Conservation (phyloP, 2,329 filamentous ascomycete genomes). For the Bipolaris gigantea region DNA sequence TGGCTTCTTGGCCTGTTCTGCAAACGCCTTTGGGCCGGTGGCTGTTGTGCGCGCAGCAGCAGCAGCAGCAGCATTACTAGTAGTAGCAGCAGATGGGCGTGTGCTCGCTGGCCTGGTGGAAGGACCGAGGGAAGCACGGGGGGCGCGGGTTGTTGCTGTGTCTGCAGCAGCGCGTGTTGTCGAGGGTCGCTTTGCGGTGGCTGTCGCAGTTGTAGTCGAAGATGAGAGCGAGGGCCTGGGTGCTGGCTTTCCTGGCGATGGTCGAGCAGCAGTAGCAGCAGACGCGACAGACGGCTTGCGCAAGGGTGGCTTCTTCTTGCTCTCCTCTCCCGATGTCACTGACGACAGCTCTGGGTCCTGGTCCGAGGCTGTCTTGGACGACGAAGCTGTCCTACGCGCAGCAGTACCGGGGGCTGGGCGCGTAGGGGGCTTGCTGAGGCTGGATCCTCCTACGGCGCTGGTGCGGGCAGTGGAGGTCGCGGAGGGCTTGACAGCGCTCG, state of each 20-base stretch:
- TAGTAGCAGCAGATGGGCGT: conserved; percentile 29
- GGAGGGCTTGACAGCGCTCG: conserved; percentile 33
- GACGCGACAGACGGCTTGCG: conserved; percentile 31
- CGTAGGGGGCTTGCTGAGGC: conserved; percentile 43
- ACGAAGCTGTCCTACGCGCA: conserved; percentile 26
- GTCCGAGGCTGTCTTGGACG: conserved; percentile 30
- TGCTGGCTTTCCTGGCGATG: conserved; percentile 31
- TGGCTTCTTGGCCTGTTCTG: conserved; percentile 36
- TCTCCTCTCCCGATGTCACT: conserved; percentile 43
- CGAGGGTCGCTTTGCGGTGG: conserved; percentile 35
- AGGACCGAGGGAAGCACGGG: conserved; percentile 35
- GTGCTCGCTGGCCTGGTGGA: conserved; percentile 27
- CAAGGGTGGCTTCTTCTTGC: conserved; percentile 32
- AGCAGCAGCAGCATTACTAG: conserved; percentile 19
- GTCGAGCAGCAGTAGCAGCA: conserved; percentile 21
- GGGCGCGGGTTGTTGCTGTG: conserved; percentile 25
- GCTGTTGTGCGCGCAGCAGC: conserved; percentile 24
- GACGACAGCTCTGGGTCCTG: conserved; percentile 40
- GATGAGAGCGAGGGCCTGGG: conserved; percentile 1
- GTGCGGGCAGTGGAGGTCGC: conserved; percentile 31
- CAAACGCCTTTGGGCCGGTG: conserved; percentile 24
- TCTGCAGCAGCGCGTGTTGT: conserved; percentile 33
- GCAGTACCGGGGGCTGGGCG: conserved; percentile 34
- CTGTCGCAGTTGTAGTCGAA: conserved; percentile 19
- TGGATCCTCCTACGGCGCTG: conserved; percentile 31